A percentile compares a stretch with the other conserved stretches of the same genome.
Conservation (phyloP, 2,329 filamentous ascomycete genomes). For the Aureobasidium mangrovei region DNA sequence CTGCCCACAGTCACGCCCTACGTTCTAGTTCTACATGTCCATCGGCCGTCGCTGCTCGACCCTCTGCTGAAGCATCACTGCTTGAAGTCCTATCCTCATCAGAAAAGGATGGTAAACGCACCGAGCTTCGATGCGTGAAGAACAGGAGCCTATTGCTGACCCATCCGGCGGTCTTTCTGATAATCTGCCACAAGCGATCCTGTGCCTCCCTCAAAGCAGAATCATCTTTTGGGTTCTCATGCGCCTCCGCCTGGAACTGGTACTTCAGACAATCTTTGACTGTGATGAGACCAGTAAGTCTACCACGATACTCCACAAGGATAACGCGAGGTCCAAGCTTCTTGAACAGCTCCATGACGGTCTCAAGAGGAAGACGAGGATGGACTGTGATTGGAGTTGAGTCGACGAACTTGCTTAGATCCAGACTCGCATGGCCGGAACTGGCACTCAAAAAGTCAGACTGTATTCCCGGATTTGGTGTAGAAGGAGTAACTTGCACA, state of each 20-base stretch:
- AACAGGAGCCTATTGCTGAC: constrained; percentile 15
- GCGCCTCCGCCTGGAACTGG: constrained; percentile 89
- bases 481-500: constrained; percentile 24
- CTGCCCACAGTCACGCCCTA: constrained; percentile 18
- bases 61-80: background rate
- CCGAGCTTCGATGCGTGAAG: constrained; percentile 4
- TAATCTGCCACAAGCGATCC: constrained; percentile 53
- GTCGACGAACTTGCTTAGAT: constrained; percentile 84
- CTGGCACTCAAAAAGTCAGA: constrained; percentile 53
- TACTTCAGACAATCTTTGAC: constrained; percentile 97
- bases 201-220: constrained; percentile 47
- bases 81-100: background rate
- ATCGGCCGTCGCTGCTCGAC: constrained; percentile 2
- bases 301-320: constrained; percentile 80
- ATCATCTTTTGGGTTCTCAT: constrained; percentile 61
- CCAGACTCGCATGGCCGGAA: constrained; percentile 51
- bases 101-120: constrained; percentile 7
- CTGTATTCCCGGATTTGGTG: constrained; percentile 33
- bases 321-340: constrained; percentile 95
- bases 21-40: constrained; percentile 32
- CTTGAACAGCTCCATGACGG: constrained; percentile 96
- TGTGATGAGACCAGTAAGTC: constrained; percentile 76
- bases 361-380: constrained; percentile 83
- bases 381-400: constrained; percentile 84
- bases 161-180: constrained; percentile 24